Base-by-base conservation (phyloP, 305 asterid species). In the Stenogyne calaminthoides region DNA sequence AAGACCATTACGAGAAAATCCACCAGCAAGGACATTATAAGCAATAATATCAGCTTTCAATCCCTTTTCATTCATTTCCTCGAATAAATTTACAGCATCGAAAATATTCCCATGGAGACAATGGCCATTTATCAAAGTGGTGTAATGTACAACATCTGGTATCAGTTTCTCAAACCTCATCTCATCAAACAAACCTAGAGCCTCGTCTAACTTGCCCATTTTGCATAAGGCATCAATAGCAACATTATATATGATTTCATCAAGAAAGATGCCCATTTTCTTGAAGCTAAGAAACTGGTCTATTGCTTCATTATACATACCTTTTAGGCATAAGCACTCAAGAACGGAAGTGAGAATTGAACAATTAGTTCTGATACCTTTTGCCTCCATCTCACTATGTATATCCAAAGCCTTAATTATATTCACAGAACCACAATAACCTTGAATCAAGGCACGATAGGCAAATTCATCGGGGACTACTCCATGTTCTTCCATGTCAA, bases 141-240 rank as follows among this genome's bases (percentile, higher is more conserved):
- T 91, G 74, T 88, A 93, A 84, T 93, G 91, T 77, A 80, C 76
- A 42, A 81, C 77, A 75, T 91, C 97, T 7, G 90, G 98, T 47
- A 65, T 55, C 62, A 89, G 73, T 72, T 81, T 83, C 82, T 80
- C 80, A 74, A 63, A 67, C 79, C 83, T 87, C 98, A 93, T 93
- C 84, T 88, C 96, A 64, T 83, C 77, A 29, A 89, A 80, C 83
- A 93, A 76, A 39, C 62, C 49, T 55, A 75, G 25, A 36, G 96
- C 97, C 73, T 87, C 91, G 60, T 88, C 90, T 51, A 87, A 68
- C 76, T 80, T 77, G 39, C 95, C 92, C 55, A 85, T 75, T 78
- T 85, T 84, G 84, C 96, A 91, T 25, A 82, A 72, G 56, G 98
- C 93, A 69, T 84, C 82, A 69, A 93, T 84, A 62, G 78, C 95